phyloP scores from a whole-genome alignment of 2,329 filamentous ascomycete genomes.

The Domatiomyces catenatus region DNA sequence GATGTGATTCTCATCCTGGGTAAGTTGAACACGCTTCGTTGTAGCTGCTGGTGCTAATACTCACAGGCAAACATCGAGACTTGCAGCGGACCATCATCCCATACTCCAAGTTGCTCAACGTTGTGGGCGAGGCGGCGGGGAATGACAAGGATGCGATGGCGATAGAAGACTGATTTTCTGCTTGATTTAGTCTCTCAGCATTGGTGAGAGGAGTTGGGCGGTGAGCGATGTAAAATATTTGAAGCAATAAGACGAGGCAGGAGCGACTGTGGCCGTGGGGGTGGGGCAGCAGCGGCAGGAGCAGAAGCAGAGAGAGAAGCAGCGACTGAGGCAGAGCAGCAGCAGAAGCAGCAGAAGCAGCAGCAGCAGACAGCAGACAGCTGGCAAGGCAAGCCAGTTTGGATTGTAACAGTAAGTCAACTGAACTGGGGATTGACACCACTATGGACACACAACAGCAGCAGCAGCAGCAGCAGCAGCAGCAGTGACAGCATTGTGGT shows the following conservation, averaged over 20 bases:
- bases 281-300: too few species aligned
- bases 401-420: neutral
- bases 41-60: conserved; percentile 21
- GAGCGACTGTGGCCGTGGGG: too few species aligned
- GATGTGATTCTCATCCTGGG: conserved; percentile 86
- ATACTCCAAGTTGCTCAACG: conserved; percentile 67
- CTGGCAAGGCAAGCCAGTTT: neutral
- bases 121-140: conserved; percentile 20
- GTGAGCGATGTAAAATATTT: neutral
- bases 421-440: neutral
- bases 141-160: conserved; percentile 20
- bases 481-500: neutral
- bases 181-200: neutral
- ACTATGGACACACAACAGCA: neutral
- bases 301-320: too few species aligned
- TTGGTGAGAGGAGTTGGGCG: neutral
- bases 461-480: neutral
- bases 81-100: conserved; percentile 88
- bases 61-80: conserved; percentile 78
- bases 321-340: too few species aligned
- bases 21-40: conserved; percentile 31
- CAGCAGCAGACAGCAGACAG: neutral
- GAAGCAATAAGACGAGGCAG: too few species aligned
- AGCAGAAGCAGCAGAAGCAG: too few species aligned
- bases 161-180: conserved; percentile 4